Percentiles rank a stretch among this genome's conserved stretches.
These are phyloP conservation scores for Phyllostachys edulis DNA, from an alignment of 176 grass and related monocot species.

Conservation along the genomic window DNA sequence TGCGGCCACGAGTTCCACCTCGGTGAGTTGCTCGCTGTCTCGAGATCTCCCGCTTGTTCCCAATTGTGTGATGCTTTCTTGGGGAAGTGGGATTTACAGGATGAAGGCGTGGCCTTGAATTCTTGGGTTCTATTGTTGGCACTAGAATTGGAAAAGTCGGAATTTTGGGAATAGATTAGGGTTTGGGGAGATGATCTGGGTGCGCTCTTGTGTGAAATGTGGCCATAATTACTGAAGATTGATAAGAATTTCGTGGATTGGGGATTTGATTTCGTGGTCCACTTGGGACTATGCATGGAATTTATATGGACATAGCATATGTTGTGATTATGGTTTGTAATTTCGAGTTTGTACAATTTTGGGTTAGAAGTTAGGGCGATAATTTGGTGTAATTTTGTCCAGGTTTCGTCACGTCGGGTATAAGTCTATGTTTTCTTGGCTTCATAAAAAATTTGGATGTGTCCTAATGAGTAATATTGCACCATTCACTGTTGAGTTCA, in stretches of 20 bases:
- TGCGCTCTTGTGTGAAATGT: neutral
- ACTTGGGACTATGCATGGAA: neutral
- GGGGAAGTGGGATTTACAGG: neutral
- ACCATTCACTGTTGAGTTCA: neutral
- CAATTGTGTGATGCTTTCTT: neutral
- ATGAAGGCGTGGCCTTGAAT: slow-evolving; percentile 23
- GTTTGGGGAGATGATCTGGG: neutral
- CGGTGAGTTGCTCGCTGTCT: slow-evolving; percentile 43
- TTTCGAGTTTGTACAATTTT: slow-evolving; percentile 8
- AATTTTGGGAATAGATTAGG: slow-evolving; percentile 14
- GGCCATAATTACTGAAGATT: neutral
- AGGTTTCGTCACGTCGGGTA: neutral
- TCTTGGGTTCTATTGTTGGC: neutral
- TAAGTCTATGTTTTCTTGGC: neutral
- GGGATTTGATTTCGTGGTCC: neutral
- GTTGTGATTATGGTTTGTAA: neutral
- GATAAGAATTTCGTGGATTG: neutral
- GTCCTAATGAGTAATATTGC: neutral
- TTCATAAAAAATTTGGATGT: neutral
- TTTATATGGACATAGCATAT: neutral
- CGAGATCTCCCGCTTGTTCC: slow-evolving; percentile 11
- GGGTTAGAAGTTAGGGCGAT: neutral
- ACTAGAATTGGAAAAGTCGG: neutral
- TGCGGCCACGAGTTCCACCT: slow-evolving; percentile 89
- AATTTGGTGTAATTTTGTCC: neutral